A percentile compares a stretch with the other conserved stretches of the same genome.
Evolutionary conservation across 2,329 filamentous ascomycete genomes (phyloP).

Genomic region (Pochonia chlamydosporia): DNA sequence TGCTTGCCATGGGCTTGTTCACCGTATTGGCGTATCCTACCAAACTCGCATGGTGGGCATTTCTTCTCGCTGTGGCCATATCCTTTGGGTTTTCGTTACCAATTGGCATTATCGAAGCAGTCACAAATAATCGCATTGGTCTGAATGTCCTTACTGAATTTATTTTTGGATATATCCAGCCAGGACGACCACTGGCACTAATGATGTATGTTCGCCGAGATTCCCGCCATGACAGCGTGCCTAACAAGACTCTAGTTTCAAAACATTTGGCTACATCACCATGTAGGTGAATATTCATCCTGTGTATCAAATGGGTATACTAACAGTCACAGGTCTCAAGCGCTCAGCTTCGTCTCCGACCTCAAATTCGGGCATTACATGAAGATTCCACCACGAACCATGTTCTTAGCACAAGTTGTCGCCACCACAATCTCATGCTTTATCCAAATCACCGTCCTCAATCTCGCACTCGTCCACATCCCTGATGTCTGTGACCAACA

Average conservation of each 20-base stretch:
- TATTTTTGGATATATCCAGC: conserved; percentile 69
- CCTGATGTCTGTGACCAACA: conserved; percentile 54
- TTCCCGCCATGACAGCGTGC: too few species aligned
- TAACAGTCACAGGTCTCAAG: conserved; percentile 41
- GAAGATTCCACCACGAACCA: conserved; percentile 61
- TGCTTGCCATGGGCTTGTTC: conserved; percentile 47
- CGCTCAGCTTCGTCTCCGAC: conserved; percentile 58
- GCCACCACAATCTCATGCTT: conserved; percentile 62
- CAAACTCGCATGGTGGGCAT: conserved; percentile 67
- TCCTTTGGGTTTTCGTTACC: conserved; percentile 60
- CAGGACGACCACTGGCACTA: conserved; percentile 63
- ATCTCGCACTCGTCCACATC: conserved; percentile 56
- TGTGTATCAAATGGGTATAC: not conserved
- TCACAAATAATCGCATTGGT: conserved; percentile 65
- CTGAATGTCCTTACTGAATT: conserved; percentile 73
- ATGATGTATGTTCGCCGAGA: conserved; percentile 51
- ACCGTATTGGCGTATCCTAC: conserved; percentile 58
- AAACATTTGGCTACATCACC: conserved; percentile 57
- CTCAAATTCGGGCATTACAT: conserved; percentile 71
- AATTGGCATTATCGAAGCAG: conserved; percentile 63
- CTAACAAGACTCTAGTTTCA: conserved; percentile 40
- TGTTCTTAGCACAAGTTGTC: conserved; percentile 61
- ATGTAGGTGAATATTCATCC: conserved; percentile 31
- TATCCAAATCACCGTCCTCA: conserved; percentile 59
- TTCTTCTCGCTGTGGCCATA: conserved; percentile 60